A percentile compares a stretch with the other conserved stretches of the same genome.
Evolutionary conservation across 2,329 filamentous ascomycete genomes (phyloP).

Genomic region (Lasiodiplodia gonubiensis): DNA sequence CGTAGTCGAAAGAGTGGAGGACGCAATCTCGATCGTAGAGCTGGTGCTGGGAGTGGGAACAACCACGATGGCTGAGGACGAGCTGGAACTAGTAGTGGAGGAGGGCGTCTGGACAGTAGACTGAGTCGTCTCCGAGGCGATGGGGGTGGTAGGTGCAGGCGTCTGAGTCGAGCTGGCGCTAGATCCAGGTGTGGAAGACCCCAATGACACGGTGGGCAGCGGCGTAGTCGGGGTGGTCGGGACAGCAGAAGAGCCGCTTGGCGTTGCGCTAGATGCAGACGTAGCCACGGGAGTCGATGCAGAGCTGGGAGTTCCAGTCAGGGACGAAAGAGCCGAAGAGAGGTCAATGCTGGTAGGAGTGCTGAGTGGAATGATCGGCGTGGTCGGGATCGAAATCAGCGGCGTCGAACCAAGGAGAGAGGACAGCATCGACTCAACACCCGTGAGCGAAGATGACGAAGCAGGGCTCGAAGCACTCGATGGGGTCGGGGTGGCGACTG

Average conservation of each 20-base stretch:
- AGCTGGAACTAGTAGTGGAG: slow-evolving; percentile 17
- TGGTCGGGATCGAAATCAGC: slow-evolving; percentile 22
- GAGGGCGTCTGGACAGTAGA: slow-evolving; percentile 14
- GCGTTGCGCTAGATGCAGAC: slow-evolving; percentile 8
- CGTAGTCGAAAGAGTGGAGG: slow-evolving; percentile 33
- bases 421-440: slow-evolving; percentile 14
- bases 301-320: slow-evolving; percentile 10
- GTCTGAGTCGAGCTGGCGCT: slow-evolving; percentile 1
- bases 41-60: slow-evolving; percentile 5
- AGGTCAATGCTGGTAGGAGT: slow-evolving; percentile 23
- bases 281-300: slow-evolving; percentile 16
- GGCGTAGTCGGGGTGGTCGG: slow-evolving; percentile 19
- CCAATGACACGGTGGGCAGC: slow-evolving; percentile 1
- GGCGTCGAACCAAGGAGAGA: slow-evolving; percentile 26
- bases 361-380: slow-evolving; percentile 26
- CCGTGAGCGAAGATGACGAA: slow-evolving; percentile 3
- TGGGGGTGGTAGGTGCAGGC: background rate
- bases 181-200: slow-evolving; percentile 1
- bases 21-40: slow-evolving; percentile 20
- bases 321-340: slow-evolving; percentile 16
- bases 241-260: slow-evolving; percentile 8
- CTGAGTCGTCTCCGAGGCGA: slow-evolving; percentile 2
- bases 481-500: background rate
- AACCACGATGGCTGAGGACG: slow-evolving; percentile 15
- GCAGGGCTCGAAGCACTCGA: slow-evolving; percentile 8